phyloP scores from a whole-genome alignment of 371 early-diverging fungal species.

The Entomophthora muscae region DNA sequence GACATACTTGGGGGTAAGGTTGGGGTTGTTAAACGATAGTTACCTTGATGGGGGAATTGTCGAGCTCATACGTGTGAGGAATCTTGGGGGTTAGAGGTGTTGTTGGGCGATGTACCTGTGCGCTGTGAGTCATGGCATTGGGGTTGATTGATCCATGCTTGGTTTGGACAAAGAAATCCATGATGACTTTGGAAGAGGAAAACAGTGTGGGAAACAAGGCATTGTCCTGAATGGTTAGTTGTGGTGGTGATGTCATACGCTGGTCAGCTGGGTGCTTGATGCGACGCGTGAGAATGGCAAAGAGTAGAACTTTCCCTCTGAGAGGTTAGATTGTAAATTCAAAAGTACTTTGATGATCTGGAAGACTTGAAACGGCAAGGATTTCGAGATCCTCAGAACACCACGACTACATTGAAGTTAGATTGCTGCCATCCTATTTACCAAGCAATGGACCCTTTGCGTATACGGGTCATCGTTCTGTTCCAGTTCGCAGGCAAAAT shows the following conservation, averaged over 20 bases:
- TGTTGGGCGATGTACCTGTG: background rate
- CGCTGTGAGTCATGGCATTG: background rate
- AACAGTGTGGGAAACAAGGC: background rate
- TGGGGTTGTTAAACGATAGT: constrained; percentile 5
- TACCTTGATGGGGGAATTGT: constrained; percentile 6
- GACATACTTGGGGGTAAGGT: constrained; percentile 22
- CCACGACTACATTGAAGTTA: constrained; percentile 9
- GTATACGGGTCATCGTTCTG: background rate
- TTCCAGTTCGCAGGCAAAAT: background rate
- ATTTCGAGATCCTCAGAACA: background rate
- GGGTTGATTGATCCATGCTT: constrained; percentile 4
- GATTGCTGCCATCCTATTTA: constrained; percentile 11
- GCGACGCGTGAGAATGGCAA: background rate
- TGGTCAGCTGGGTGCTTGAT: background rate
- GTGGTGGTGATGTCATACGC: constrained; percentile 1
- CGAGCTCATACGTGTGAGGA: background rate
- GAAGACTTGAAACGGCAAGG: background rate
- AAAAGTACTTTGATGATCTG: background rate
- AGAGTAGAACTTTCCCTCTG: constrained; percentile 4
- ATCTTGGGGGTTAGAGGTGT: constrained; percentile 16
- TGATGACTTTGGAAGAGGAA: background rate
- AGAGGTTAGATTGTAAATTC: background rate
- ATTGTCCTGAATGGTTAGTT: background rate
- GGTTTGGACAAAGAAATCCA: constrained; percentile 5
- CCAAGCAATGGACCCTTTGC: background rate